Percentiles rank a stretch among this genome's conserved stretches.
Evolutionary conservation across 176 grass and related monocot genomes (phyloP).

Genomic region (sorghum (Sorghum bicolor)): DNA sequence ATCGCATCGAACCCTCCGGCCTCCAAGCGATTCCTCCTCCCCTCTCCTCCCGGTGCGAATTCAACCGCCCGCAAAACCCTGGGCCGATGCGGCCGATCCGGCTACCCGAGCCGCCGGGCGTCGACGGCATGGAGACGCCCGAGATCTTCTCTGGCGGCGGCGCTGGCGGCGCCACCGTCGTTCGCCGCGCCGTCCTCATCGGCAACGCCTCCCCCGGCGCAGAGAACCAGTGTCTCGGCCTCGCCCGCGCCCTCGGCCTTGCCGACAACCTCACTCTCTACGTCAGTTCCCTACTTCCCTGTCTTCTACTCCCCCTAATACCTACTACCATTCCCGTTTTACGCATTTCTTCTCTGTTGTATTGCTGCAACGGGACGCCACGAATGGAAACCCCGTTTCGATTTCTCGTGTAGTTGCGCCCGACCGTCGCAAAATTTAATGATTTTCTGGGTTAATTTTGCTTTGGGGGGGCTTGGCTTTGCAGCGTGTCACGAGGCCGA

Average conservation of each 20-base stretch:
- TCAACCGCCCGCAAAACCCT: slow-evolving; percentile 19
- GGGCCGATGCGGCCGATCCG: slow-evolving; percentile 77
- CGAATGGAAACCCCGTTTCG: background rate
- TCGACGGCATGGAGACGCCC: slow-evolving; percentile 52
- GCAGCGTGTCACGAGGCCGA: slow-evolving; percentile 81
- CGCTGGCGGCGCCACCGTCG: slow-evolving; percentile 47
- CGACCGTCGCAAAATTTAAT: background rate
- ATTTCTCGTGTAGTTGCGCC: background rate
- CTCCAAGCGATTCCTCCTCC: background rate
- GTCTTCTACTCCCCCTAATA: background rate
- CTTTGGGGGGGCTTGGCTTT: slow-evolving; percentile 7
- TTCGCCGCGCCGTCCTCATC: slow-evolving; percentile 75
- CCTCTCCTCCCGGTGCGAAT: slow-evolving; percentile 3
- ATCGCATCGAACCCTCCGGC: background rate
- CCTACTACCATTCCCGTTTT: background rate
- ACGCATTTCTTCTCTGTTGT: background rate
- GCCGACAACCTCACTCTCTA: slow-evolving; percentile 64
- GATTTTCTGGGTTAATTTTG: background rate
- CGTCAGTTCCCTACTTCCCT: slow-evolving; percentile 33
- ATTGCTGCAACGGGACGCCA: background rate
- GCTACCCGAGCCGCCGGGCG: slow-evolving; percentile 75
- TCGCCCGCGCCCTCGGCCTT: slow-evolving; percentile 85
- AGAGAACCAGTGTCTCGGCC: slow-evolving; percentile 85
- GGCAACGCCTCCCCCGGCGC: slow-evolving; percentile 71
- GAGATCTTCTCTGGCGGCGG: slow-evolving; percentile 71